Base-by-base conservation (phyloP, 495 filamentous ascomycete genomes). In the Aspergillus baeticus region DNA sequence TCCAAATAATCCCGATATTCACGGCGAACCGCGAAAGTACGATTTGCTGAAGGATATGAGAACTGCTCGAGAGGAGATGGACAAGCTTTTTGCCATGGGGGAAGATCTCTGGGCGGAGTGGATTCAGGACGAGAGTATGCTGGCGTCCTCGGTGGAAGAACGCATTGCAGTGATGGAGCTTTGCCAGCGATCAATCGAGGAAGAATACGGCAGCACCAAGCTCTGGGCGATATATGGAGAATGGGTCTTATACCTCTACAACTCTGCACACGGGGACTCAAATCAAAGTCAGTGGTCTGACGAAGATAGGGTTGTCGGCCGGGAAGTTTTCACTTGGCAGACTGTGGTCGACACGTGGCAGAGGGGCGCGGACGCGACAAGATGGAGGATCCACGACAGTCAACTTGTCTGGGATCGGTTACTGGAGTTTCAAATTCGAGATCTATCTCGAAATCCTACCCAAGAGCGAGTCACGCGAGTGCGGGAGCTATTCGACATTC, bases 211-310 rank as follows among this genome's bases (percentile, higher is more conserved):
- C 51, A 96, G 93, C 62, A 81, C 87, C 33, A 90, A 86, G 65
- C 78, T 98, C 14, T 98, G 95, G 93, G 77, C 85, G 53, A 81
- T 87, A 17, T 97, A 96, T 70, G 92, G 88, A 57, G 87, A 96
- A 61, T 97, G 87, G 78, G 82, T 96, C 57, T 83, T 88, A 63
- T 85, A 85, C 17, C 81, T 96, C 7, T 88, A 91, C 61, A 80
- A 73, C 23, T 68, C 77, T 29, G 74, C 83, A 23, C 80, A 83
- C 64, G 84, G 81, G 51, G 81, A 86, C 63, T 70, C 74, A 33
- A 69, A 73, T 36, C 75, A 83, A 65, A 76, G 80, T 39, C 75
- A 81, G 31, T 94, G 90, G 88, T 74, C 85, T 10, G 83, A 87
- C 48, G 91, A 96, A 49, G 91, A 96, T 55, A 84, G 83, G 60